Percentiles rank a stretch among this genome's conserved stretches.
These are phyloP conservation scores for Urostyla sp. DNA, from an alignment of 73 alveolate species.

Conservation along the genomic window DNA sequence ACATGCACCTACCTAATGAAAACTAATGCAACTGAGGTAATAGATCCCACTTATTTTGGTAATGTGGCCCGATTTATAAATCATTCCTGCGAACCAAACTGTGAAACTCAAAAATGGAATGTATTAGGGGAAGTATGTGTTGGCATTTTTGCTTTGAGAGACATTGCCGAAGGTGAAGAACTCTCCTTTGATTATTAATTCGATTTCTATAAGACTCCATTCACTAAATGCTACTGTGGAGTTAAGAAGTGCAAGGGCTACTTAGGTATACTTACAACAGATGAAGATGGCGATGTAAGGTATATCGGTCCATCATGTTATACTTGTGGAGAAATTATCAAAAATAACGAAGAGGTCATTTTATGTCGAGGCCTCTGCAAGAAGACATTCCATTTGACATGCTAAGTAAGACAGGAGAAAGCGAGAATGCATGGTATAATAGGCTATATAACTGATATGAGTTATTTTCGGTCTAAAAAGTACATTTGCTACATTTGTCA, in stretches of 20 bases:
- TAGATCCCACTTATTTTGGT: slow-evolving; percentile 97
- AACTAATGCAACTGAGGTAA: slow-evolving; percentile 91
- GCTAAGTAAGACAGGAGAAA: slow-evolving; percentile 31
- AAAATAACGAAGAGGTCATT: slow-evolving; percentile 1
- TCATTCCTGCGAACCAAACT: slow-evolving; percentile 98
- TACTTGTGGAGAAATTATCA: slow-evolving; percentile 6
- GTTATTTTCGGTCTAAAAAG: no score
- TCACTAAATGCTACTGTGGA: slow-evolving; percentile 97
- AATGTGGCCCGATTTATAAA: slow-evolving; percentile 97
- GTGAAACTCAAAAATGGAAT: slow-evolving; percentile 98
- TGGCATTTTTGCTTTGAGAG: slow-evolving; percentile 96
- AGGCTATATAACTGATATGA: no score
- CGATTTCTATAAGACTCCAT: slow-evolving; percentile 95
- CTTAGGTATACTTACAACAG: slow-evolving; percentile 77
- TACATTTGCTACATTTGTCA: no score
- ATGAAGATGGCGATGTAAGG: no score
- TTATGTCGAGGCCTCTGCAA: slow-evolving; percentile 26
- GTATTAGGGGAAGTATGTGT: slow-evolving; percentile 97
- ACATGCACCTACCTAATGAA: slow-evolving; percentile 97
- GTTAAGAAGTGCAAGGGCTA: slow-evolving; percentile 94
- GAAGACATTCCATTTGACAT: slow-evolving; percentile 16
- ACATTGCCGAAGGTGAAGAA: slow-evolving; percentile 95
- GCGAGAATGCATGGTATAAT: no score
- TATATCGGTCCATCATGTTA: not conserved
- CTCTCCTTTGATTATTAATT: slow-evolving; percentile 95